Conservation (phyloP, 2,329 filamentous ascomycete genomes). For the Penicillium glabrum region DNA sequence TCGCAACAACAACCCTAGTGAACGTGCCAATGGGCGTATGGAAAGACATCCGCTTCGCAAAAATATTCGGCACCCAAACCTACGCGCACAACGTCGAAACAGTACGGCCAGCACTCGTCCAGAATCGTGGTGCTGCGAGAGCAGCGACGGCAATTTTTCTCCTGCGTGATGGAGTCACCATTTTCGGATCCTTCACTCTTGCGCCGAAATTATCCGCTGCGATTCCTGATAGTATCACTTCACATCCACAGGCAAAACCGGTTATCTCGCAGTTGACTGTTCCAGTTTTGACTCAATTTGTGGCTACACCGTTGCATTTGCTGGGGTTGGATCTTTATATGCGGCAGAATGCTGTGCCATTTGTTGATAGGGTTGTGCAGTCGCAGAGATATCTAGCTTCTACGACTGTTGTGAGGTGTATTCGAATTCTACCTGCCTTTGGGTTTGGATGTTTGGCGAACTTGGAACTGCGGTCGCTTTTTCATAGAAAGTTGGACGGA, state of each 20-base stretch:
- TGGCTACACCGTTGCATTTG: conserved; percentile 79
- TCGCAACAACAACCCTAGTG: conserved; percentile 55
- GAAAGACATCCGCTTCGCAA: conserved; percentile 48
- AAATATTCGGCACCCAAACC: conserved; percentile 66
- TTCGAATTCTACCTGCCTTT: conserved; percentile 81
- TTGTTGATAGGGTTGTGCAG: conserved; percentile 58
- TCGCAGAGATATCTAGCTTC: conserved; percentile 68
- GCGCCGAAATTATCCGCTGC: conserved; percentile 20
- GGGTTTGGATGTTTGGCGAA: conserved; percentile 84
- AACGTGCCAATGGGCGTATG: conserved; percentile 32
- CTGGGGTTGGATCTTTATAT: conserved; percentile 87
- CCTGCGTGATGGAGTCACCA: conserved; percentile 76
- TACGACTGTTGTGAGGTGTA: conserved; percentile 70
- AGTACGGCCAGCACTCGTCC: conserved; percentile 23
- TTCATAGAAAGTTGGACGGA: conserved; percentile 15
- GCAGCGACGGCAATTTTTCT: conserved; percentile 62
- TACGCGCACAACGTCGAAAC: conserved; percentile 64
- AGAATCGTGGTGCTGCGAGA: conserved; percentile 12
- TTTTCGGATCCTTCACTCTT: conserved; percentile 56
- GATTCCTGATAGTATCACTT: conserved; percentile 24
- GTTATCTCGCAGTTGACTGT: conserved; percentile 67
- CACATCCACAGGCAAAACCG: conserved; percentile 21
- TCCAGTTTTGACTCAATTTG: conserved; percentile 72
- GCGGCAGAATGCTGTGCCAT: conserved; percentile 29
- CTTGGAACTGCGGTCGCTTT: conserved; percentile 35